Conservation (phyloP, 192 early-diverging fungal genomes). For the Spizellomyces sp. region DNA sequence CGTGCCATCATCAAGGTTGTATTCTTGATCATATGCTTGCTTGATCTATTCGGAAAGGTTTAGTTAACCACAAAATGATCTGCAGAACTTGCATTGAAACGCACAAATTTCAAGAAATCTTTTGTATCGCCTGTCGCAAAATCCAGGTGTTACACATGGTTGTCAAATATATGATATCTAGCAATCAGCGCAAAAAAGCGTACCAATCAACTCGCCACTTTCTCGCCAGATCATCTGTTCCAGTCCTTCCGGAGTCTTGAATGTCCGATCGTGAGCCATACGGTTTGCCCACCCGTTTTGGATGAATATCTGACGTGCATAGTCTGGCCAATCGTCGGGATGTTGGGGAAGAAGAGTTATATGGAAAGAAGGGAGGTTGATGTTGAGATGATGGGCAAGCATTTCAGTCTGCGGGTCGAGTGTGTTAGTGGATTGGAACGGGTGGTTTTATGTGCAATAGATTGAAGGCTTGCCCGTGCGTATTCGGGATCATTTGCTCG, state of each 20-base stretch:
- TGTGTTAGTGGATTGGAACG: background rate
- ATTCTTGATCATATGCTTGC: slow-evolving; percentile 18
- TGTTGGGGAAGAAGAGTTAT: slow-evolving; percentile 8
- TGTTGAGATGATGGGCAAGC: slow-evolving; percentile 25
- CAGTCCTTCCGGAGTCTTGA: slow-evolving; percentile 11
- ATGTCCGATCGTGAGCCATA: slow-evolving; percentile 20
- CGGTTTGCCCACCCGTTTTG: slow-evolving; percentile 19
- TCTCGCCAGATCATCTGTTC: slow-evolving; percentile 22
- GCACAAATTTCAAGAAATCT: slow-evolving; percentile 24
- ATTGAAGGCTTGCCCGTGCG: slow-evolving; percentile 8
- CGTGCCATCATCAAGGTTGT: background rate
- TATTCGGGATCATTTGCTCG: slow-evolving; percentile 23
- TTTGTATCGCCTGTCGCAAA: background rate
- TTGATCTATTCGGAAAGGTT: slow-evolving; percentile 7
- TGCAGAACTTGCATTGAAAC: no score
- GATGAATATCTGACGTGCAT: background rate
- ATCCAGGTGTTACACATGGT: no score
- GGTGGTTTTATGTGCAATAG: background rate
- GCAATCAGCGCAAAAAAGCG: background rate
- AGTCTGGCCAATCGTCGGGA: slow-evolving; percentile 9
- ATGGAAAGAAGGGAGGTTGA: slow-evolving; percentile 31
- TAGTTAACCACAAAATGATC: no score
- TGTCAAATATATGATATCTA: no score
- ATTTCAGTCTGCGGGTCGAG: slow-evolving; percentile 14
- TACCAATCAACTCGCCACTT: slow-evolving; percentile 32